Conservation (phyloP, 1,284 basidiomycete genomes). For the Tilletia walkeri region DNA sequence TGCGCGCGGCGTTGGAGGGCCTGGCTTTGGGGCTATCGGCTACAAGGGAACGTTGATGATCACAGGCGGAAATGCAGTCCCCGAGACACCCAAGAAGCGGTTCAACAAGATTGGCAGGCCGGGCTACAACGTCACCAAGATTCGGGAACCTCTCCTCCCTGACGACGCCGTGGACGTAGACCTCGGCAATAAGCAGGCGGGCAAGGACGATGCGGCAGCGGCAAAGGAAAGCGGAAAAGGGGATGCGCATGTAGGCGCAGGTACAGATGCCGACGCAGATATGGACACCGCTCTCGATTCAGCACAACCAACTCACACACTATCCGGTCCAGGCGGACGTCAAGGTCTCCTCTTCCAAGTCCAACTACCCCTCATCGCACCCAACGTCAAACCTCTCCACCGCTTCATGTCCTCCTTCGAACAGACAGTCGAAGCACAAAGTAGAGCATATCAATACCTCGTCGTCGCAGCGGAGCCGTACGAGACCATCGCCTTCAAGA, state of each 20-base stretch:
- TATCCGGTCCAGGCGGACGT: conserved; percentile 51
- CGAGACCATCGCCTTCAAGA: conserved; percentile 93
- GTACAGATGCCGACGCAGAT: conserved; percentile 55
- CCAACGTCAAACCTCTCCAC: conserved; percentile 76
- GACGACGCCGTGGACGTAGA: background rate
- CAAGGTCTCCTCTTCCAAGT: conserved; percentile 93
- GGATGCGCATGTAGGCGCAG: conserved; percentile 37
- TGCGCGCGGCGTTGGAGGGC: conserved; percentile 26
- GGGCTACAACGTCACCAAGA: conserved; percentile 87
- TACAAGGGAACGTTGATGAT: conserved; percentile 26
- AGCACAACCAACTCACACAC: background rate
- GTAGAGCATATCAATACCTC: conserved; percentile 93
- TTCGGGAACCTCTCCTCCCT: conserved; percentile 63
- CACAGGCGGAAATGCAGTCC: conserved; percentile 19
- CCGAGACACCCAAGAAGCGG: conserved; percentile 40
- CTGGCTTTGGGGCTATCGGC: background rate
- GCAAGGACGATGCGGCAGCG: background rate
- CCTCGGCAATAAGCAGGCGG: background rate
- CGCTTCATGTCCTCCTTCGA: conserved; percentile 99
- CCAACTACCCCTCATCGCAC: conserved; percentile 82
- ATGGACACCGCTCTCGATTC: background rate
- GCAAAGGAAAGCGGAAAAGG: background rate
- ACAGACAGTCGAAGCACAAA: conserved; percentile 84
- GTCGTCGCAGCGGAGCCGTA: conserved; percentile 98
- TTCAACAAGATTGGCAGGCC: conserved; percentile 97